Conservation (phyloP, 2,329 filamentous ascomycete genomes). For the Falciphora oryzae region DNA sequence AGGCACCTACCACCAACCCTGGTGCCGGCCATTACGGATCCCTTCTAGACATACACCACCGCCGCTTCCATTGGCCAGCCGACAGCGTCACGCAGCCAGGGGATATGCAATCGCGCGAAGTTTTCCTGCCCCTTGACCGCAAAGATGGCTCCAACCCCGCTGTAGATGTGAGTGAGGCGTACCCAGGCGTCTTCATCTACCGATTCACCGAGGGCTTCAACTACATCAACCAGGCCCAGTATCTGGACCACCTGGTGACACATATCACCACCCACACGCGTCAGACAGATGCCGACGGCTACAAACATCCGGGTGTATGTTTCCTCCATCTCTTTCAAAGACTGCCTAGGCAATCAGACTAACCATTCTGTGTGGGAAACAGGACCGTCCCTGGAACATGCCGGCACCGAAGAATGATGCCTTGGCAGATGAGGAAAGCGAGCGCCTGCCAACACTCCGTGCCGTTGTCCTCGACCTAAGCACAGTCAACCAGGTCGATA, state of each 20-base stretch:
- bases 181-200: slow-evolving; percentile 47
- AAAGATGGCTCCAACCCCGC: slow-evolving; percentile 39
- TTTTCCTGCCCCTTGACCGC: slow-evolving; percentile 36
- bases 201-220: slow-evolving; percentile 46
- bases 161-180: slow-evolving; percentile 34
- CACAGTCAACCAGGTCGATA: slow-evolving; percentile 88
- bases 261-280: slow-evolving; percentile 35
- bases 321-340: too few species aligned
- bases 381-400: slow-evolving; percentile 52
- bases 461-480: slow-evolving; percentile 94
- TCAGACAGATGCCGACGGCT: slow-evolving; percentile 31
- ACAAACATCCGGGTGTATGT: slow-evolving; percentile 11
- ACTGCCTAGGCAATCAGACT: neutral
- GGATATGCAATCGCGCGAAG: slow-evolving; percentile 17
- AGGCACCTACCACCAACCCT: neutral
- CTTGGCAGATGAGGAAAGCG: slow-evolving; percentile 16
- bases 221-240: slow-evolving; percentile 45
- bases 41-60: neutral
- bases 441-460: slow-evolving; percentile 4
- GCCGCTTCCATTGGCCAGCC: neutral
- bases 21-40: neutral
- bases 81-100: too few species aligned
- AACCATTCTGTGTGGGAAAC: neutral
- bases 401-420: slow-evolving; percentile 30
- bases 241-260: slow-evolving; percentile 35